Conservation (phyloP, 2,329 filamentous ascomycete genomes). For the Ceratocystis huliohia region DNA sequence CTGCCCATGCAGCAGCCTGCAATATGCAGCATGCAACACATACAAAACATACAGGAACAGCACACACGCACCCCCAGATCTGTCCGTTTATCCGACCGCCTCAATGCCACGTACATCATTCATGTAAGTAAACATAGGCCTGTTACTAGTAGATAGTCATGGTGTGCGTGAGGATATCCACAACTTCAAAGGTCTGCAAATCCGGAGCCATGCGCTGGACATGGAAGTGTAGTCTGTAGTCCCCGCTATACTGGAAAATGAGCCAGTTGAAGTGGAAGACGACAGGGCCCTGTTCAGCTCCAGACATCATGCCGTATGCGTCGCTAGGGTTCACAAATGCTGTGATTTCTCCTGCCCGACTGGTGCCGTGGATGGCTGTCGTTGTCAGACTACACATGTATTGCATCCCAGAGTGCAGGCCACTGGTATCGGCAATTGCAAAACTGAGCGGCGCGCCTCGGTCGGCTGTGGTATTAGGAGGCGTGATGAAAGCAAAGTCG, state of each 20-base stretch:
- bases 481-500: background rate
- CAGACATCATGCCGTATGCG: background rate
- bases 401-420: background rate
- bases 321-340: background rate
- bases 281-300: background rate
- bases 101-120: background rate
- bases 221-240: background rate
- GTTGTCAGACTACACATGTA: slow-evolving; percentile 10
- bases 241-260: background rate
- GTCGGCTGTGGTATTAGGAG: background rate
- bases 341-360: slow-evolving; percentile 1
- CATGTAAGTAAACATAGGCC: background rate
- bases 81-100: background rate
- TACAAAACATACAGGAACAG: background rate
- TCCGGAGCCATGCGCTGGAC: background rate
- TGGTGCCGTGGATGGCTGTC: slow-evolving; percentile 1
- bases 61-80: background rate
- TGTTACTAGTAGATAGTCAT: background rate
- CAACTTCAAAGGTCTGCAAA: background rate
- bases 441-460: background rate
- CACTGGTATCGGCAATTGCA: slow-evolving; percentile 3
- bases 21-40: no score
- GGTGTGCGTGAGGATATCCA: slow-evolving; percentile 1
- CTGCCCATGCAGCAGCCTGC: background rate
- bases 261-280: background rate